A percentile compares a stretch with the other conserved stretches of the same genome.
Conservation (phyloP, 129 eudicot species). For the Saposhnikovia divaricata region DNA sequence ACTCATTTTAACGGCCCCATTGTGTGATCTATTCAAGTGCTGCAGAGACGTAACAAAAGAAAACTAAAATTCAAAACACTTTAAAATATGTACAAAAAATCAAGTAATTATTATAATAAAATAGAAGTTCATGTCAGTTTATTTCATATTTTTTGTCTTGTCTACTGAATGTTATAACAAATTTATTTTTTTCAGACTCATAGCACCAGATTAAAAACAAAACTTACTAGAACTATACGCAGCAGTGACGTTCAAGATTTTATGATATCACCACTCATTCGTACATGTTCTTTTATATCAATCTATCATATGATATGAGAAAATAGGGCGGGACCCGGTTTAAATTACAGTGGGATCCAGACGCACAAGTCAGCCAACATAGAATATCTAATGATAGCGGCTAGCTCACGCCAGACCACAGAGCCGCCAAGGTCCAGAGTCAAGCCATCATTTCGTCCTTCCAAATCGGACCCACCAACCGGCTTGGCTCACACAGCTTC, state of each 20-base stretch:
- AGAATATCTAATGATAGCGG: constrained; percentile 22
- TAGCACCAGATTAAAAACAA: too few relatives aligned
- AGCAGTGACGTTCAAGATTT: neutral
- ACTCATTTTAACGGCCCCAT: too few relatives aligned
- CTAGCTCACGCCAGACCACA: constrained; percentile 30
- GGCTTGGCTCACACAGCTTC: constrained; percentile 15
- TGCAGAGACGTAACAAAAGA: too few relatives aligned
- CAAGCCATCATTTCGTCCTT: constrained; percentile 16
- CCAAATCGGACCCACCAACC: neutral
- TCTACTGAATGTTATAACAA: too few relatives aligned
- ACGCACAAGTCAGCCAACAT: neutral
- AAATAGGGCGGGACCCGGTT: neutral
- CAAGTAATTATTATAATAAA: too few relatives aligned
- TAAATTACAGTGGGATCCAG: neutral
- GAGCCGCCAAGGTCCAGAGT: constrained; percentile 28
- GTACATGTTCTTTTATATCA: neutral
- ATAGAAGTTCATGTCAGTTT: too few relatives aligned
- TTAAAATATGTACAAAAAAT: too few relatives aligned
- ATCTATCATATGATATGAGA: neutral
- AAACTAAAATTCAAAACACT: too few relatives aligned
- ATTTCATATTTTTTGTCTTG: too few relatives aligned
- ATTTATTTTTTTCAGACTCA: too few relatives aligned
- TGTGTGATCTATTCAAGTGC: too few relatives aligned
- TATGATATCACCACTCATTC: neutral
- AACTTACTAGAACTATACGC: too few relatives aligned